Percentiles rank a stretch among this genome's conserved stretches.
Evolutionary conservation across 2,329 filamentous ascomycete genomes (phyloP).

Genomic region (Boeremia lycopersici): DNA sequence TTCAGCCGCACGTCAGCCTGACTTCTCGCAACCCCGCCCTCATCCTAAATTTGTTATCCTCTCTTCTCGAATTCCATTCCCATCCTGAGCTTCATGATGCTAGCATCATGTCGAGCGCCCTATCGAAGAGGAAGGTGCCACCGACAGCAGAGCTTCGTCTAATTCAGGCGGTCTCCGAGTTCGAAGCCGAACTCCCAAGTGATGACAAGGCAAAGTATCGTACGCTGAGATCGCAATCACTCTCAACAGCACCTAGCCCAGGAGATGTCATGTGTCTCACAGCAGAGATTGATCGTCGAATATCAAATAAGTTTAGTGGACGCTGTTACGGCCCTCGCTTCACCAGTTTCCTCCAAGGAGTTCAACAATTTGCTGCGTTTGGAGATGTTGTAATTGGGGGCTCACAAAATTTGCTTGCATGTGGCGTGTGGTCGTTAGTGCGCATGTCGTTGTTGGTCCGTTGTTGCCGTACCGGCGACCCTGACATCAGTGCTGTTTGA

Average conservation of each 20-base stretch:
- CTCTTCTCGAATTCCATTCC: too few relatives aligned
- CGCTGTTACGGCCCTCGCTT: conserved; percentile 52
- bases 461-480: conserved; percentile 19
- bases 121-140: background rate
- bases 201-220: background rate
- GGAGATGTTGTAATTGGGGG: conserved; percentile 52
- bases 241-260: background rate
- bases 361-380: conserved; percentile 54
- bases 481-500: too few relatives aligned
- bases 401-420: conserved; percentile 54
- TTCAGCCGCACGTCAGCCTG: too few relatives aligned
- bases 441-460: conserved; percentile 51
- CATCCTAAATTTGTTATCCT: too few relatives aligned
- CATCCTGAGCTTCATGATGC: too few relatives aligned
- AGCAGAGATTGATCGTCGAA: background rate
- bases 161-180: background rate
- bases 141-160: background rate
- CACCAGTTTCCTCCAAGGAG: conserved; percentile 48
- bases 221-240: background rate
- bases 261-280: background rate
- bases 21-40: too few relatives aligned
- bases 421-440: conserved; percentile 54
- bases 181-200: background rate
- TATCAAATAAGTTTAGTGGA: conserved; percentile 16
- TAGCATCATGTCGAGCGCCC: background rate